Base-by-base conservation (phyloP, 441 rosid genomes). In the Erodium texanum region DNA sequence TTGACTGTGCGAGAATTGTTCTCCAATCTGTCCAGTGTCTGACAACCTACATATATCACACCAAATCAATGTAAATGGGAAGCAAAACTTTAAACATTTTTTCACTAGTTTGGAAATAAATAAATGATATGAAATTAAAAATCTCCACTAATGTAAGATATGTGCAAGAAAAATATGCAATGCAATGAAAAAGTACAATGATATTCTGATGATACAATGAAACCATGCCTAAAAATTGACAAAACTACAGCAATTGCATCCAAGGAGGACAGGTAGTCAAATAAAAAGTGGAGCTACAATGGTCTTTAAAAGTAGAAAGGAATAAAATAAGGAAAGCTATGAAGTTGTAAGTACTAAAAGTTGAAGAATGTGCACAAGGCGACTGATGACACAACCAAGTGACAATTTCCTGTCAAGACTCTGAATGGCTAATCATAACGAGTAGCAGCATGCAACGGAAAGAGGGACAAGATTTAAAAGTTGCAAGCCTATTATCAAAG, bases 1-100 rank as follows among this genome's bases (percentile, higher is more conserved):
- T 92, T 86, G 73, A 87, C 93, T 24, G 96, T 92, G 70, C 86
- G 86, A 23, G 96, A 92, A 76, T 82, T 85, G 81, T 75, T 92
- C 75, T 88, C 99, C 78, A 94, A 63, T 81, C 82, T 82, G 81
- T 88, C 96, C 74, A 92, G 69, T 68, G 78, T 66, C 76, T 79
- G 84, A 65, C 76, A 80, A 79, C 96, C 98, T 94, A 74, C 70
- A 79, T 29, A 69, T 52, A 67, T 63, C 43, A 63, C 16, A 63
- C 66, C 43, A 29, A 7, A 63, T 38, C 66, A 29, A 63, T 29
- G 14, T 63, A 29, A 63, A 63, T 8, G 22, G 23, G 22, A 29
- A 29, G 66, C 20, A 63, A 62, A 1, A 14, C 11, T 45, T 12
- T 14, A 34, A 27, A 27, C 1, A 27, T 1, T 29, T 29, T 38